phyloP scores from a whole-genome alignment of 371 early-diverging fungal species.

The Syncephalastrum contaminatum region DNA sequence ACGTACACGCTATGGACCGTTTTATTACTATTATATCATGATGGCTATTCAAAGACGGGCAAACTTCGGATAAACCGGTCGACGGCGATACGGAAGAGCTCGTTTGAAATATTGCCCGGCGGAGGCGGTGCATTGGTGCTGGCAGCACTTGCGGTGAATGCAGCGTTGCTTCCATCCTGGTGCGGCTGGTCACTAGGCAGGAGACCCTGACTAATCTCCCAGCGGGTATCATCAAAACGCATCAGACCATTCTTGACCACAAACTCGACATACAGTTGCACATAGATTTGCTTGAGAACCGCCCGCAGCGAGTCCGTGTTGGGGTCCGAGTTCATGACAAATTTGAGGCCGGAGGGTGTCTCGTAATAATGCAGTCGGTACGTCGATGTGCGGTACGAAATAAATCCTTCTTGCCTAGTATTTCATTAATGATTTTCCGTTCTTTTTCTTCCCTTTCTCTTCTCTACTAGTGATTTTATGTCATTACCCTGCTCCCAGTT shows the following conservation, averaged over 20 bases:
- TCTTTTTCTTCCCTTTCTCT: background rate
- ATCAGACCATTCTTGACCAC: conserved; percentile 82
- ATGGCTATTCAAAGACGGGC: conserved; percentile 45
- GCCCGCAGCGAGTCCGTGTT: conserved; percentile 63
- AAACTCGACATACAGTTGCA: conserved; percentile 88
- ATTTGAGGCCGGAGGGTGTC: conserved; percentile 82
- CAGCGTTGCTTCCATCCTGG: conserved; percentile 8
- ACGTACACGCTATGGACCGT: background rate
- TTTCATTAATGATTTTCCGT: background rate
- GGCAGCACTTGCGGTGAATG: conserved; percentile 8
- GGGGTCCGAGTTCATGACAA: conserved; percentile 86
- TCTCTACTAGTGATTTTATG: background rate
- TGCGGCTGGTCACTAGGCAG: conserved; percentile 22
- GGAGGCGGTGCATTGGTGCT: conserved; percentile 22
- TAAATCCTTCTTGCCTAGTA: conserved; percentile 68
- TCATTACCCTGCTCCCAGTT: conserved; percentile 57
- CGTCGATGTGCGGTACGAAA: conserved; percentile 77
- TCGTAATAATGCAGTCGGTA: conserved; percentile 92
- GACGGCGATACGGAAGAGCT: conserved; percentile 68
- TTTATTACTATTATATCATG: background rate
- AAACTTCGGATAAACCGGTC: conserved; percentile 67
- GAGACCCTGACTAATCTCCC: conserved; percentile 47
- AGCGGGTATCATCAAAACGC: conserved; percentile 54
- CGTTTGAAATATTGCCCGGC: conserved; percentile 66
- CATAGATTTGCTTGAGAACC: conserved; percentile 79